phyloP scores from a whole-genome alignment of 2,329 filamentous ascomycete species.

The Microthyrium microscopicum region DNA sequence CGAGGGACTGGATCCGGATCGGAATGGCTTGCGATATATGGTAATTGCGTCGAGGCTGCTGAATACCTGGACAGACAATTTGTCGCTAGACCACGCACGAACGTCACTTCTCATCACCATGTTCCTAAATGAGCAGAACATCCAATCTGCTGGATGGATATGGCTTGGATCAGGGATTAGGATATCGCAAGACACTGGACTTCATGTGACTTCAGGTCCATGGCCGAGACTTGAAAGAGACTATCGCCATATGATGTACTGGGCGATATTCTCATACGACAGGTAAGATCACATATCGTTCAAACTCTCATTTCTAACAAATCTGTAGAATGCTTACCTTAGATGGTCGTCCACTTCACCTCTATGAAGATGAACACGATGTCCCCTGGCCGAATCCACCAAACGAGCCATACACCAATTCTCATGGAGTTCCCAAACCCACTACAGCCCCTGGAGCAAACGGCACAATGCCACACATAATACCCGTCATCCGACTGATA shows the following conservation, averaged over 20 bases:
- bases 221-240: slow-evolving; percentile 66
- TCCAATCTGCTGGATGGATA: slow-evolving; percentile 69
- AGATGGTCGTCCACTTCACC: neutral
- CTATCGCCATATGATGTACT: slow-evolving; percentile 81
- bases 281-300: slow-evolving; percentile 32
- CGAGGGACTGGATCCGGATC: slow-evolving; percentile 34
- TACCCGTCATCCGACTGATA: slow-evolving; percentile 68
- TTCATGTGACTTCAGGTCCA: slow-evolving; percentile 58
- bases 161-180: slow-evolving; percentile 71
- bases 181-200: slow-evolving; percentile 65
- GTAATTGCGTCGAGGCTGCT: slow-evolving; percentile 53
- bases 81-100: slow-evolving; percentile 59
- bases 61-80: slow-evolving; percentile 68
- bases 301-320: slow-evolving; percentile 12
- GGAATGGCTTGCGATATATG: slow-evolving; percentile 47
- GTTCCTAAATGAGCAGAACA: slow-evolving; percentile 71
- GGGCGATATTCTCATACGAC: slow-evolving; percentile 83
- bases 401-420: slow-evolving; percentile 60
- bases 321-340: neutral
- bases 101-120: slow-evolving; percentile 57
- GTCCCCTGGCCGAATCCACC: slow-evolving; percentile 22
- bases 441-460: slow-evolving; percentile 32
- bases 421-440: slow-evolving; percentile 28
- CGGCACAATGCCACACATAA: slow-evolving; percentile 58
- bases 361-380: slow-evolving; percentile 3